A percentile compares a stretch with the other conserved stretches of the same genome.
These are phyloP conservation scores for Puccinia horiana DNA, from an alignment of 1,284 basidiomycete genomes.

Conservation along the genomic window DNA sequence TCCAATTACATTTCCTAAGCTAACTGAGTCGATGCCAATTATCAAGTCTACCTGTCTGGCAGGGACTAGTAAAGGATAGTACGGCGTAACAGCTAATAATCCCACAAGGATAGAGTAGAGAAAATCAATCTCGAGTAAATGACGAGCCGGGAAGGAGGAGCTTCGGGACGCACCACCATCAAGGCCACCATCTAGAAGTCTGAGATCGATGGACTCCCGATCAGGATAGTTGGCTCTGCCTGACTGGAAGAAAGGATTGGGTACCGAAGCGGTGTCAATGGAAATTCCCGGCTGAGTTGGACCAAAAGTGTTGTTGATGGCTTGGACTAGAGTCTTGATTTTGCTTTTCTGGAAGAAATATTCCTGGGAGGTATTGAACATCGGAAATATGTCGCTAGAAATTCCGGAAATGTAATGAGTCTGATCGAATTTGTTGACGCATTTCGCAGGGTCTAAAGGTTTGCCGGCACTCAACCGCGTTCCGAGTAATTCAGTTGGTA, in stretches of 20 bases:
- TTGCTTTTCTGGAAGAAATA: slow-evolving; percentile 14
- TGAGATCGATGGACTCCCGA: slow-evolving; percentile 4
- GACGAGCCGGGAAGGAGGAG: neutral
- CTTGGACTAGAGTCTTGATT: neutral
- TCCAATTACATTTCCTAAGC: slow-evolving; percentile 24
- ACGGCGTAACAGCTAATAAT: slow-evolving; percentile 34
- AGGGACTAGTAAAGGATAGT: slow-evolving; percentile 30
- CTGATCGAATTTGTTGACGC: slow-evolving; percentile 41
- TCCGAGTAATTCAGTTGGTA: slow-evolving; percentile 43
- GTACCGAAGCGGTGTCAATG: slow-evolving; percentile 44
- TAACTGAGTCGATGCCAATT: slow-evolving; percentile 32
- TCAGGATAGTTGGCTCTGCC: slow-evolving; percentile 24
- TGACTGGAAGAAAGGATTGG: slow-evolving; percentile 42
- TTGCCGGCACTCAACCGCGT: slow-evolving; percentile 22
- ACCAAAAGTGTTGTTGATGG: slow-evolving; percentile 25
- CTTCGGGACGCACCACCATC: slow-evolving; percentile 28
- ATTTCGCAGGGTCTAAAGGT: slow-evolving; percentile 11
- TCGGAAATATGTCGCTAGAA: slow-evolving; percentile 43
- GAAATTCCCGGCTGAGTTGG: slow-evolving; percentile 25
- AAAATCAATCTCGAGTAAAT: neutral
- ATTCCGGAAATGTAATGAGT: slow-evolving; percentile 35
- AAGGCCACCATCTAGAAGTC: slow-evolving; percentile 37
- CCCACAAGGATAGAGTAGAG: neutral
- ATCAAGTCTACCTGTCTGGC: slow-evolving; percentile 37
- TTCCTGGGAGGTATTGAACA: slow-evolving; percentile 4